These are phyloP conservation scores for Saccharomycopsis fodiens DNA, from an alignment of 805 yeast genomes.

Conservation along the genomic window DNA sequence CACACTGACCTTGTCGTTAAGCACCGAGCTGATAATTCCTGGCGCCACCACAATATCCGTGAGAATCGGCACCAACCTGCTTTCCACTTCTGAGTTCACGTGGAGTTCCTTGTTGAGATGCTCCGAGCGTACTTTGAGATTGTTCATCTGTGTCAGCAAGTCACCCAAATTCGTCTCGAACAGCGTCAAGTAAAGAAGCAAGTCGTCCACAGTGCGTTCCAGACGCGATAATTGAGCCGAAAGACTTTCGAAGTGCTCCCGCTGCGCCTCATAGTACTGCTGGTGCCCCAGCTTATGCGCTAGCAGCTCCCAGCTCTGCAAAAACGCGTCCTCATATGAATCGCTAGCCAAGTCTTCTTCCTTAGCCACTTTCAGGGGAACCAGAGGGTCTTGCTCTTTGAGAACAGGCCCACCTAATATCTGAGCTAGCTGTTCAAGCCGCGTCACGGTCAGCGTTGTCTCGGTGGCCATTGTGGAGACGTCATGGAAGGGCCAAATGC, in stretches of 20 bases:
- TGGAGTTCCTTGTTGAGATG: slow-evolving; percentile 40
- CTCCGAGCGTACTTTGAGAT: slow-evolving; percentile 46
- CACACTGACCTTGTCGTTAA: slow-evolving; percentile 47
- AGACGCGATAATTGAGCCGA: not conserved
- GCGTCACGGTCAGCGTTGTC: too few species aligned
- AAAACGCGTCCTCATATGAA: slow-evolving; percentile 1
- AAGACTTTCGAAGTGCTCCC: not conserved
- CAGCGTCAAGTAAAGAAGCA: slow-evolving; percentile 33
- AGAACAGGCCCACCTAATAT: not conserved
- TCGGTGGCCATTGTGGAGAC: too few species aligned
- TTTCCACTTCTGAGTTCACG: slow-evolving; percentile 40
- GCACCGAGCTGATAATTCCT: slow-evolving; percentile 48
- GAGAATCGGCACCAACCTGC: slow-evolving; percentile 63
- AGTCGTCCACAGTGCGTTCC: not conserved
- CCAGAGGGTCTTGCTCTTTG: slow-evolving; percentile 1
- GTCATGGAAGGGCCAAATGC: too few species aligned
- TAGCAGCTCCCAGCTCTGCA: not conserved
- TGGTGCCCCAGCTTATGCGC: not conserved
- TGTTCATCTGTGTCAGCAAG: slow-evolving; percentile 54
- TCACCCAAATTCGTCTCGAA: slow-evolving; percentile 53
- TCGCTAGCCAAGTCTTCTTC: slow-evolving; percentile 9
- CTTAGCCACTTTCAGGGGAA: slow-evolving; percentile 3
- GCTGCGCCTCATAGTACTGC: not conserved
- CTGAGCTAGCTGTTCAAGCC: not conserved
- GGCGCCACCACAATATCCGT: slow-evolving; percentile 75